phyloP scores from a whole-genome alignment of 139 green algal genomes.

The Nannochloris sp. region DNA sequence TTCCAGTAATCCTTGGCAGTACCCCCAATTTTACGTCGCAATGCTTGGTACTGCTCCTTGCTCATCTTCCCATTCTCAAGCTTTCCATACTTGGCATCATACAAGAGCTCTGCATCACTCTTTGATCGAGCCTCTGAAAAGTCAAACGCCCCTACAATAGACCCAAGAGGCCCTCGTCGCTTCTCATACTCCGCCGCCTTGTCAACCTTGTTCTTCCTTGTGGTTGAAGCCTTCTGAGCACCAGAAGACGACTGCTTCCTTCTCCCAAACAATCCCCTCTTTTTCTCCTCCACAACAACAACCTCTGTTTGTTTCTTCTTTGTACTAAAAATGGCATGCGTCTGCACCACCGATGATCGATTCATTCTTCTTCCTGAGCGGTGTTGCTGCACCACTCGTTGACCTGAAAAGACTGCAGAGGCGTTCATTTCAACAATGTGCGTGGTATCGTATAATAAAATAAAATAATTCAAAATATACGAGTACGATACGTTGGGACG shows the following conservation, averaged over 20 bases:
- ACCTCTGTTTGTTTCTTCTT: too few relatives aligned
- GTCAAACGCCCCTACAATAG: slow-evolving; percentile 33
- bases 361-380: too few relatives aligned
- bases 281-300: too few relatives aligned
- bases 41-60: slow-evolving; percentile 39
- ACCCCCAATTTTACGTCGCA: slow-evolving; percentile 37
- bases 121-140: slow-evolving; percentile 45
- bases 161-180: slow-evolving; percentile 9
- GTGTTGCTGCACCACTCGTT: too few relatives aligned
- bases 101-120: slow-evolving; percentile 54
- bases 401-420: too few relatives aligned
- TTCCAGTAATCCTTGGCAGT: slow-evolving; percentile 54
- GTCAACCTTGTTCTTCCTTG: slow-evolving; percentile 11
- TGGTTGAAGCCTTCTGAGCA: not conserved
- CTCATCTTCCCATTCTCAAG: slow-evolving; percentile 45
- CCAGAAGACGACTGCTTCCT: not conserved
- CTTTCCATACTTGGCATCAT: slow-evolving; percentile 56
- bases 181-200: slow-evolving; percentile 26
- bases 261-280: not conserved
- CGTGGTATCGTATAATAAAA: too few relatives aligned
- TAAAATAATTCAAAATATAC: too few relatives aligned
- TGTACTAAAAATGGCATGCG: too few relatives aligned
- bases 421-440: too few relatives aligned
- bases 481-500: too few relatives aligned
- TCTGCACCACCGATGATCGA: too few relatives aligned